A percentile compares a stretch with the other conserved stretches of the same genome.
phyloP scores from a whole-genome alignment of 1,284 basidiomycete species.

The Lentinula novae-zelandiae region DNA sequence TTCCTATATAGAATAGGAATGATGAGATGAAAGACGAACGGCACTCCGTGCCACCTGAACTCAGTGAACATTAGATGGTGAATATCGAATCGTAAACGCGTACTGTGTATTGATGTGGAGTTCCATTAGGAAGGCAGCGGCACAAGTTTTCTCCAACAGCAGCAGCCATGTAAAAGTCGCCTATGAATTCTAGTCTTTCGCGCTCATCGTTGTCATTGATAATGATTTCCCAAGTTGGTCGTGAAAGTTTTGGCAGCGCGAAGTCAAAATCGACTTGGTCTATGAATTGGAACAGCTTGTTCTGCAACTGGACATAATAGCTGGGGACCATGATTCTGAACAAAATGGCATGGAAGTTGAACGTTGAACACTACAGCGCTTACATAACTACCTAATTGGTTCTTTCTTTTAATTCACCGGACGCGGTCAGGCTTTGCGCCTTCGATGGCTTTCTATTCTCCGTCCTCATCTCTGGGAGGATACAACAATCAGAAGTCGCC shows the following conservation, averaged over 20 bases:
- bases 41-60: constrained; percentile 16
- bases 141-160: constrained; percentile 16
- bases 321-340: background rate
- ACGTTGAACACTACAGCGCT: background rate
- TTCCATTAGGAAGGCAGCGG: background rate
- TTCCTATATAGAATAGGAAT: background rate
- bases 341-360: background rate
- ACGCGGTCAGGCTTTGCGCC: constrained; percentile 2
- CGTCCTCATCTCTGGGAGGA: background rate
- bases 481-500: background rate
- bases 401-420: background rate
- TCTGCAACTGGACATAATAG: background rate
- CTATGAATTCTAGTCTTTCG: constrained; percentile 23
- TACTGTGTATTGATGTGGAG: background rate
- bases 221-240: constrained; percentile 17
- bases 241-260: constrained; percentile 20
- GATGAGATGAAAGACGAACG: background rate
- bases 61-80: background rate
- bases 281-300: background rate
- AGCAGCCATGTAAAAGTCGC: constrained; percentile 22
- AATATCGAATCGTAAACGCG: background rate
- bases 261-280: constrained; percentile 3
- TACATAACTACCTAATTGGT: background rate
- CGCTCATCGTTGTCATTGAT: constrained; percentile 14
- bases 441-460: constrained; percentile 8